A percentile compares a stretch with the other conserved stretches of the same genome.
These are phyloP conservation scores for Schizothecium vesticola DNA, from an alignment of 495 filamentous ascomycete genomes.

Conservation along the genomic window DNA sequence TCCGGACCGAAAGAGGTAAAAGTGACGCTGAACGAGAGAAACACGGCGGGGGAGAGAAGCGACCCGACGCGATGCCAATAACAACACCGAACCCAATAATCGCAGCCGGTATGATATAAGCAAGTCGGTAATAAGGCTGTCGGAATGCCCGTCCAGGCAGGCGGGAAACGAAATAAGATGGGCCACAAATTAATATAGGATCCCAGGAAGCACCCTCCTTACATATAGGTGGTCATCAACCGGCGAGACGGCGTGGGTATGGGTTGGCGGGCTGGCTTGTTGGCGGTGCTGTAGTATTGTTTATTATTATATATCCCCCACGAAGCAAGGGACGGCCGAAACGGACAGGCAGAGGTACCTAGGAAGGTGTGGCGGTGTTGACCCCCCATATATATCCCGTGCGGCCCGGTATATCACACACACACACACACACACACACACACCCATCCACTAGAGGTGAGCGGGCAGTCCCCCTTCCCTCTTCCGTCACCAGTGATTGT, in stretches of 20 bases:
- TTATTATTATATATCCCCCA: neutral
- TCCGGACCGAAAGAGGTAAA: neutral
- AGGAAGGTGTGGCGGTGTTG: neutral
- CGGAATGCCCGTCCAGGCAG: neutral
- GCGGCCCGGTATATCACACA: neutral
- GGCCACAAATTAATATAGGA: conserved; percentile 11
- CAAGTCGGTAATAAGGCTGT: neutral
- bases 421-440: neutral
- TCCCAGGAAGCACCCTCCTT: neutral
- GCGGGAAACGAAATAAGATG: conserved; percentile 1
- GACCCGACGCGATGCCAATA: neutral
- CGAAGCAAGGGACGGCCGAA: neutral
- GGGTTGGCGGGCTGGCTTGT: neutral
- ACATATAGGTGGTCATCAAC: neutral
- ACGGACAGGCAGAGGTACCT: neutral
- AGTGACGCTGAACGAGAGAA: neutral
- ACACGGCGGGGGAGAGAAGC: neutral
- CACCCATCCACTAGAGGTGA: neutral
- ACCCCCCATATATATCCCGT: neutral
- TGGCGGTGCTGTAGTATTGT: neutral
- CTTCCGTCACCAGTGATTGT: neutral
- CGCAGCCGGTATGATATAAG: neutral
- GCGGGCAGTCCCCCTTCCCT: neutral
- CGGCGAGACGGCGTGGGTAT: neutral
- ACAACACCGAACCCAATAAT: neutral